These are phyloP conservation scores for Globisporangium parvum DNA, from an alignment of 352 stramenopile species.

Conservation along the genomic window DNA sequence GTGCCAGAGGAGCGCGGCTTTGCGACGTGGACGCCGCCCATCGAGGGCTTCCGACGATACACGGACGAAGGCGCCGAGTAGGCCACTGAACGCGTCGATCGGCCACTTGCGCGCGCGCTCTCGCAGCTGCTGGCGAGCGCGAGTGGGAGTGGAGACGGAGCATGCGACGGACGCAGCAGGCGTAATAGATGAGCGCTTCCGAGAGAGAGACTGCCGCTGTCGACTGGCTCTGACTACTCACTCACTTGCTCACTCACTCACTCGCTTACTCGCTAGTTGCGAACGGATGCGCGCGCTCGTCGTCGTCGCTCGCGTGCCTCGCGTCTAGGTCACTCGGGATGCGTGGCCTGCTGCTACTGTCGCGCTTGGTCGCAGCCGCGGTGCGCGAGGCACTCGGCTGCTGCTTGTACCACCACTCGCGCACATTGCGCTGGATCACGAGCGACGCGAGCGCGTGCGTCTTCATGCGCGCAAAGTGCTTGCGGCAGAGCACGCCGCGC, in stretches of 20 bases:
- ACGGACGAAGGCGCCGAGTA: conserved; percentile 51
- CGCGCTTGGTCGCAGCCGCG: neutral
- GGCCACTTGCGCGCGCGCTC: too few species aligned
- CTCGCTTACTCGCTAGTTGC: neutral
- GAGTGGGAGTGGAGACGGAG: conserved; percentile 9
- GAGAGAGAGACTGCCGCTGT: too few species aligned
- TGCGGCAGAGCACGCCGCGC: conserved; percentile 72
- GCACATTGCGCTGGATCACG: conserved; percentile 81
- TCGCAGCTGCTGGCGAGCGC: too few species aligned
- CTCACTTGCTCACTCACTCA: neutral
- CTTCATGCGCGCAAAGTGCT: conserved; percentile 87
- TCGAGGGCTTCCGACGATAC: conserved; percentile 83
- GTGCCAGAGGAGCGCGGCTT: conserved; percentile 66
- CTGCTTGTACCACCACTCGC: conserved; percentile 81
- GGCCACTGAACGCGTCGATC: conserved; percentile 1
- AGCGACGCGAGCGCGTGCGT: conserved; percentile 73
- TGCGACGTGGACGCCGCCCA: conserved; percentile 83
- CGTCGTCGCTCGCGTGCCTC: neutral
- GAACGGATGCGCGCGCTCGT: neutral
- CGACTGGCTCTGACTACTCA: neutral
- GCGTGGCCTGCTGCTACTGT: neutral
- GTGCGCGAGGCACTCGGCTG: conserved; percentile 13
- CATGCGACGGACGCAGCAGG: conserved; percentile 5
- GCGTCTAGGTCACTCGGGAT: neutral
- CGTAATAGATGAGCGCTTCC: conserved; percentile 7